Evolutionary conservation across 2,329 filamentous ascomycete species (phyloP).

Genomic region (Ophiocordyceps unilateralis): DNA sequence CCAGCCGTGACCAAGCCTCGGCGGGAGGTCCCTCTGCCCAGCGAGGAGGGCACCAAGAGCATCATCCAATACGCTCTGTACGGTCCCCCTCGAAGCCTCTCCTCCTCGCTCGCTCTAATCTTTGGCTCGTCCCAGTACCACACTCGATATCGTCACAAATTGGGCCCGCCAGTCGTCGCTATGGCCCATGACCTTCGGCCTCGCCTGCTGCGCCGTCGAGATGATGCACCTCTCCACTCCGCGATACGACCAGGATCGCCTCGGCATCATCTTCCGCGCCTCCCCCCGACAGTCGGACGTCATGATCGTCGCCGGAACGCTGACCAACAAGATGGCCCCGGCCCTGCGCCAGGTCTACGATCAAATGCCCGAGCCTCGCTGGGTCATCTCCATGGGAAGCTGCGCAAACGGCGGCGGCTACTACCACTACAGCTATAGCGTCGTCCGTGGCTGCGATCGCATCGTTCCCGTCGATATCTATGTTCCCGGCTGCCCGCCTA

Average conservation of each 20-base stretch:
- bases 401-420: constrained; percentile 76
- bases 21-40: constrained; percentile 59
- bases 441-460: constrained; percentile 57
- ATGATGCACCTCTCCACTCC: constrained; percentile 88
- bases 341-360: constrained; percentile 84
- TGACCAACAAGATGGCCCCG: constrained; percentile 94
- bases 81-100: constrained; percentile 17
- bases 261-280: constrained; percentile 81
- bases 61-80: constrained; percentile 77
- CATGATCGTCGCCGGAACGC: constrained; percentile 84
- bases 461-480: constrained; percentile 69
- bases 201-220: constrained; percentile 77
- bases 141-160: constrained; percentile 63
- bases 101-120: not conserved
- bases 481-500: constrained; percentile 55
- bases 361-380: constrained; percentile 84
- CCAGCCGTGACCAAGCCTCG: constrained; percentile 34
- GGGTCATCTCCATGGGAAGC: constrained; percentile 71
- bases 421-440: constrained; percentile 73
- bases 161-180: constrained; percentile 73
- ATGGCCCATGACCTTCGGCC: constrained; percentile 79
- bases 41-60: constrained; percentile 65
- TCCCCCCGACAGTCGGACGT: constrained; percentile 78
- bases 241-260: constrained; percentile 74
- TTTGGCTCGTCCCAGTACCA: constrained; percentile 35